These are phyloP conservation scores for Fonsecaea multimorphosa DNA, from an alignment of 2,329 filamentous ascomycete genomes.

Conservation along the genomic window DNA sequence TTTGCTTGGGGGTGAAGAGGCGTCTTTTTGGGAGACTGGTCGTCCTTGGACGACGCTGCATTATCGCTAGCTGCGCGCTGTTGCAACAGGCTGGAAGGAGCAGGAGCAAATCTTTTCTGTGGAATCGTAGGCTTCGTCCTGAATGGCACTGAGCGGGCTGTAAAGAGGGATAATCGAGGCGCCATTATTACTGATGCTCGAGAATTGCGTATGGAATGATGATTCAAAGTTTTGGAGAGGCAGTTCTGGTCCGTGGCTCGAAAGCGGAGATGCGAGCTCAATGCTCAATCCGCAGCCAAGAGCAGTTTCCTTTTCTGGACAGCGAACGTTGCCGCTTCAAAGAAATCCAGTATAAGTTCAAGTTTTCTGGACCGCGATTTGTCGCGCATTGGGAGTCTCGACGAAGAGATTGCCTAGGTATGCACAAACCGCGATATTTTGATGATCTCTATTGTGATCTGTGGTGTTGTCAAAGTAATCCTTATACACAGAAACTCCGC, in stretches of 20 bases:
- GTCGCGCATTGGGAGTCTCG: too few relatives aligned
- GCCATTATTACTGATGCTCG: constrained; percentile 54
- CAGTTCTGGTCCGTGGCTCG: background rate
- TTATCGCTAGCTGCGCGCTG: constrained; percentile 39
- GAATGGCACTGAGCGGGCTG: constrained; percentile 41
- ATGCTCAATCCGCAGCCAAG: background rate
- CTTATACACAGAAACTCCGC: background rate
- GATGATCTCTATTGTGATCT: background rate
- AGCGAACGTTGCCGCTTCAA: background rate
- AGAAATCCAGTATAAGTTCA: background rate
- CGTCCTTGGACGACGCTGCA: constrained; percentile 42
- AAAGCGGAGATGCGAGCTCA: constrained; percentile 1
- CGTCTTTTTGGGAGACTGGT: constrained; percentile 34
- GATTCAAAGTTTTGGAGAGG: background rate
- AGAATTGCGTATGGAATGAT: constrained; percentile 4
- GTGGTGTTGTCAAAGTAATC: background rate
- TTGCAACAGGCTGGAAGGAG: constrained; percentile 37
- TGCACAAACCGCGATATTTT: background rate
- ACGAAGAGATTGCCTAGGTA: background rate
- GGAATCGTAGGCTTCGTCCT: constrained; percentile 38
- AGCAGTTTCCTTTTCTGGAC: background rate
- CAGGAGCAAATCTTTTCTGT: constrained; percentile 36
- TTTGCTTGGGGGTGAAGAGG: constrained; percentile 39
- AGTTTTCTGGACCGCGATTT: too few relatives aligned
- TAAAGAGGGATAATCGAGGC: constrained; percentile 60